phyloP scores from a whole-genome alignment of 129 eudicot genomes.

The Oenanthe sinensis region DNA sequence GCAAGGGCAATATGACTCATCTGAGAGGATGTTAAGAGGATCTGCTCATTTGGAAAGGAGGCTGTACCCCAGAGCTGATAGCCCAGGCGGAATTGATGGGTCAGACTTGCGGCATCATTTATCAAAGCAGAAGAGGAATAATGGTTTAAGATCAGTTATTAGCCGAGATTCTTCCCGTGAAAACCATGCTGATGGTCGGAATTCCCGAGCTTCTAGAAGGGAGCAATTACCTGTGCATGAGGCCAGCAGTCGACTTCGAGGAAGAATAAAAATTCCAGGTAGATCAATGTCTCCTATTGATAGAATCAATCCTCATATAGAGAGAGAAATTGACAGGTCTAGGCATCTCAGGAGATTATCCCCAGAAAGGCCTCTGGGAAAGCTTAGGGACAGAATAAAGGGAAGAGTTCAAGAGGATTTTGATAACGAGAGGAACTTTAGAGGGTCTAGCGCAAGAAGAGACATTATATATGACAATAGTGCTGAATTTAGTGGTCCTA shows the following conservation, averaged over 20 bases:
- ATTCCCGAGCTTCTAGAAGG: conserved; percentile 33
- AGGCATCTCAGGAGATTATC: conserved; percentile 42
- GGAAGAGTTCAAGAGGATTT: conserved; percentile 41
- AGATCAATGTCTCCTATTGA: conserved; percentile 45
- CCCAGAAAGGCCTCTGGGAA: conserved; percentile 45
- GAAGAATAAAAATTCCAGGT: conserved; percentile 63
- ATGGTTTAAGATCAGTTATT: conserved; percentile 71
- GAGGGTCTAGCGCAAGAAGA: conserved; percentile 35
- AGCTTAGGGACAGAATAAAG: conserved; percentile 63
- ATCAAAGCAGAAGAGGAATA: conserved; percentile 56
- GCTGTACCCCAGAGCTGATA: conserved; percentile 36
- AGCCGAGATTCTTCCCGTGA: conserved; percentile 51
- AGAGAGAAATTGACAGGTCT: conserved; percentile 39
- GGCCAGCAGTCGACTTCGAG: conserved; percentile 66
- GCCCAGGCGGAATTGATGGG: conserved; percentile 35
- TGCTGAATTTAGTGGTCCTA: conserved; percentile 48
- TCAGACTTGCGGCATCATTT: conserved; percentile 63
- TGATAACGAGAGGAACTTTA: conserved; percentile 23
- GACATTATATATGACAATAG: conserved; percentile 17
- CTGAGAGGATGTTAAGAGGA: conserved; percentile 42
- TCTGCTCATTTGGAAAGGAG: conserved; percentile 41
- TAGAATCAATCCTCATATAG: conserved; percentile 20
- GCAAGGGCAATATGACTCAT: conserved; percentile 40
- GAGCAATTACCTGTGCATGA: conserved; percentile 29
- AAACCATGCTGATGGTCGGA: conserved; percentile 27